These are phyloP conservation scores for Saccharomycopsis phalli DNA, from an alignment of 1,139 yeast genomes.

Conservation along the genomic window DNA sequence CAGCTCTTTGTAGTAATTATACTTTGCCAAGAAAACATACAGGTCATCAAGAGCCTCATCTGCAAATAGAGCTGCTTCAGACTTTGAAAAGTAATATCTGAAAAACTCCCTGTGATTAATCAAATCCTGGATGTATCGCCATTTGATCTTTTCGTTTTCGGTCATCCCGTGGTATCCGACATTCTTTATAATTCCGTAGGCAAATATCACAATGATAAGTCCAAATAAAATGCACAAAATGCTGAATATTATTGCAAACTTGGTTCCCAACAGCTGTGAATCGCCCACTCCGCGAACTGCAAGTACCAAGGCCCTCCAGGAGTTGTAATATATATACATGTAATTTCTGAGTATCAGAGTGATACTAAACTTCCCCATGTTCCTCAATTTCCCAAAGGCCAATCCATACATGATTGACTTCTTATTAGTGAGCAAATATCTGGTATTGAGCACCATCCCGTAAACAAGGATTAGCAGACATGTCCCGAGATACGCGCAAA, in stretches of 20 bases:
- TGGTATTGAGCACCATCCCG: constrained; percentile 40
- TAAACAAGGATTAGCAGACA: constrained; percentile 51
- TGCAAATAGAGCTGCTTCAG: constrained; percentile 2
- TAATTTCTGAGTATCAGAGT: background rate
- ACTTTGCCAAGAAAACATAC: constrained; percentile 25
- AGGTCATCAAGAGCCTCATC: constrained; percentile 14
- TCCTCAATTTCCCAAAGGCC: too few relatives aligned
- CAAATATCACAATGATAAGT: constrained; percentile 47
- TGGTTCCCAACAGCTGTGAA: constrained; percentile 38
- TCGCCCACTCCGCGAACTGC: constrained; percentile 22
- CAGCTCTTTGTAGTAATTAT: constrained; percentile 20
- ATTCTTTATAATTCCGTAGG: constrained; percentile 51
- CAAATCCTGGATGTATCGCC: constrained; percentile 65
- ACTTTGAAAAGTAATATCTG: constrained; percentile 22
- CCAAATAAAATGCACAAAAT: constrained; percentile 43
- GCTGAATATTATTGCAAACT: constrained; percentile 13
- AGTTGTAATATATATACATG: background rate
- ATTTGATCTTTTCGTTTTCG: constrained; percentile 81
- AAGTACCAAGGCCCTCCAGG: background rate
- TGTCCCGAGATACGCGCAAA: constrained; percentile 49
- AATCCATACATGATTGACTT: constrained; percentile 20
- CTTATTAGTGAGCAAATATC: constrained; percentile 7
- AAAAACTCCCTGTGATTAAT: constrained; percentile 40
- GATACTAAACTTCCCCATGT: constrained; percentile 17
- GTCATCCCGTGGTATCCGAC: constrained; percentile 71